Conservation (phyloP, 2,329 filamentous ascomycete genomes). For the Diaporthe vexans region DNA sequence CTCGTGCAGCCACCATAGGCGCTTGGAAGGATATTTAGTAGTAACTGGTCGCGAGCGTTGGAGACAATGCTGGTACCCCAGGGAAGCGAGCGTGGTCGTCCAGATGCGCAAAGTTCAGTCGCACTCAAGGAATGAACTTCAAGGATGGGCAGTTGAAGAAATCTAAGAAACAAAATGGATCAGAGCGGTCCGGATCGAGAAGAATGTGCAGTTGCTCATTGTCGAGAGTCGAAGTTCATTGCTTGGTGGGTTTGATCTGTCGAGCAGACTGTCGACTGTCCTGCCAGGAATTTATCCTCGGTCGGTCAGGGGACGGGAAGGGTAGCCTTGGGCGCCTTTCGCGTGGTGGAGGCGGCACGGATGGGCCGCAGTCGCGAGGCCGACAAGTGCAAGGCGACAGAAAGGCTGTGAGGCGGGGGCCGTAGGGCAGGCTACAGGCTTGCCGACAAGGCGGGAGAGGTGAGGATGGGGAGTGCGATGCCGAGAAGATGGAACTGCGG, state of each 20-base stretch:
- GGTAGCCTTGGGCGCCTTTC: slow-evolving; percentile 25
- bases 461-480: slow-evolving; percentile 34
- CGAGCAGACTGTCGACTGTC: slow-evolving; percentile 13
- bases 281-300: slow-evolving; percentile 17
- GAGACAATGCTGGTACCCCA: slow-evolving; percentile 46
- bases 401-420: slow-evolving; percentile 35
- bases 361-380: slow-evolving; percentile 31
- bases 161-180: slow-evolving; percentile 69
- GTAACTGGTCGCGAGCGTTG: slow-evolving; percentile 46
- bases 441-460: slow-evolving; percentile 34
- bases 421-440: slow-evolving; percentile 34
- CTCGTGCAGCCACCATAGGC: slow-evolving; percentile 62
- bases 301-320: slow-evolving; percentile 24
- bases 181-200: slow-evolving; percentile 65
- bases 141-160: slow-evolving; percentile 46
- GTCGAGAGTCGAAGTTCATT: slow-evolving; percentile 61
- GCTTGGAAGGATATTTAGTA: slow-evolving; percentile 44
- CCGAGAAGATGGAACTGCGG: slow-evolving; percentile 36
- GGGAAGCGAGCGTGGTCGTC: slow-evolving; percentile 45
- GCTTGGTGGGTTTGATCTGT: slow-evolving; percentile 44
- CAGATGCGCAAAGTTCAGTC: slow-evolving; percentile 35
- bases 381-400: slow-evolving; percentile 34
- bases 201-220: slow-evolving; percentile 68
- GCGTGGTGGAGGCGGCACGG: slow-evolving; percentile 16
- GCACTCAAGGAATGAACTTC: slow-evolving; percentile 41